Percentiles rank a stretch among this genome's conserved stretches.
These are phyloP conservation scores for Stevia rebaudiana DNA, from an alignment of 140 eudicot species.

Conservation along the genomic window DNA sequence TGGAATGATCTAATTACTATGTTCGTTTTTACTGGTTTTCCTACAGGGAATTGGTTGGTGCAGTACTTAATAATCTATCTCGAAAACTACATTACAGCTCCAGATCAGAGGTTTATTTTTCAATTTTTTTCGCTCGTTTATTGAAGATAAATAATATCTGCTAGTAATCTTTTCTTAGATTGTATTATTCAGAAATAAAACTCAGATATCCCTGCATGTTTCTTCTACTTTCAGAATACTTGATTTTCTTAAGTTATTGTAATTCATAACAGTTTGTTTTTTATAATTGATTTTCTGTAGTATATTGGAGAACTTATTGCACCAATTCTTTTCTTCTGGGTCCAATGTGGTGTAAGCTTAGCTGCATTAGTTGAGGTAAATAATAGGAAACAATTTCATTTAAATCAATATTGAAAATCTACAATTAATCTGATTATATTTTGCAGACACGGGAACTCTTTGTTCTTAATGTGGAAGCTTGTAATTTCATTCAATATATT, in stretches of 20 bases:
- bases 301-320: conserved; percentile 93
- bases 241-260: conserved; percentile 7
- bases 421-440: not conserved
- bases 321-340: conserved; percentile 75
- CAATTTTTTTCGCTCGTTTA: conserved; percentile 3
- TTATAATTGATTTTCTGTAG: conserved; percentile 34
- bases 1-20: conserved; percentile 2
- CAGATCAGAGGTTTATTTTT: conserved; percentile 63
- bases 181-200: not conserved
- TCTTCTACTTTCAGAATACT: conserved; percentile 16
- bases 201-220: conserved; percentile 3
- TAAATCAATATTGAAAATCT: not conserved
- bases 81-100: conserved; percentile 51
- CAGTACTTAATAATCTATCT: conserved; percentile 70
- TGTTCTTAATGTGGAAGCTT: conserved; percentile 64
- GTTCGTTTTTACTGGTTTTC: conserved; percentile 11
- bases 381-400: conserved; percentile 1
- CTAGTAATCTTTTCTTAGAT: not conserved
- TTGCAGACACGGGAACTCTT: conserved; percentile 83
- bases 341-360: conserved; percentile 84
- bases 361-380: conserved; percentile 85
- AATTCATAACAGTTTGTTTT: not conserved
- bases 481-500: conserved; percentile 74
- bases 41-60: conserved; percentile 79
- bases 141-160: not conserved